Base-by-base conservation (phyloP, 83 land plant species). In the Picea abies region DNA sequence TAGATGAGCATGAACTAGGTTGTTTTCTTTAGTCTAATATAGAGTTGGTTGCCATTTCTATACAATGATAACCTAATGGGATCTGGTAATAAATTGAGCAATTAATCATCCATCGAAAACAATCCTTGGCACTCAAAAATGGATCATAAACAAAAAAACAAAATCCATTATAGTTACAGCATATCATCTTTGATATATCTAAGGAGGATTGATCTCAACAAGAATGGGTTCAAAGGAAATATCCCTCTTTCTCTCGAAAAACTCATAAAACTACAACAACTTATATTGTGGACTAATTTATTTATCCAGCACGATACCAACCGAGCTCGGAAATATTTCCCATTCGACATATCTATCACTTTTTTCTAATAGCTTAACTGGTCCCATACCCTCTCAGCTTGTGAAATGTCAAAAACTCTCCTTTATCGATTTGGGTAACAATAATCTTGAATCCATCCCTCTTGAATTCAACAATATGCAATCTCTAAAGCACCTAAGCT, bases 1-100 rank as follows among this genome's bases (percentile, higher is more conserved):
- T 63, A 0, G 89, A 84, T 19, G 93, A 92, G 66, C 89, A 83
- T 72, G 29, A 35, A 35, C 35, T 0, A 35, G 35, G 35, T 35
- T 35, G 1, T 35, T 35, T 35, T 35, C 2, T 35, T 35, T 35
- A 35, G 3, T 35, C 35, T 35, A 0, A 35, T 35, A 35, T 35
- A 35, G 35, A 35, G 2, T 35, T 35, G 2, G 35, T 35, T 35
- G 2, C 0, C 35, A 35, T 35, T 35, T 35, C 35, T 35, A 35
- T 35, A 35, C 35, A 35, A 35, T 35, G 35, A 35, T 35, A 35
- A 35, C 35, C 0, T 35, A 35, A 35, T 35, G 35, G 35, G 35
- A 35, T 35, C 0, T 35, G 35, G 35, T 35, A 35, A 35, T 35
- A 35, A 35, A 35, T 35, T 35, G 35, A 35, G 2, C 35, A 35